Conservation (phyloP, 768 basidiomycete genomes). For the Candolleomyces eurysporus region DNA sequence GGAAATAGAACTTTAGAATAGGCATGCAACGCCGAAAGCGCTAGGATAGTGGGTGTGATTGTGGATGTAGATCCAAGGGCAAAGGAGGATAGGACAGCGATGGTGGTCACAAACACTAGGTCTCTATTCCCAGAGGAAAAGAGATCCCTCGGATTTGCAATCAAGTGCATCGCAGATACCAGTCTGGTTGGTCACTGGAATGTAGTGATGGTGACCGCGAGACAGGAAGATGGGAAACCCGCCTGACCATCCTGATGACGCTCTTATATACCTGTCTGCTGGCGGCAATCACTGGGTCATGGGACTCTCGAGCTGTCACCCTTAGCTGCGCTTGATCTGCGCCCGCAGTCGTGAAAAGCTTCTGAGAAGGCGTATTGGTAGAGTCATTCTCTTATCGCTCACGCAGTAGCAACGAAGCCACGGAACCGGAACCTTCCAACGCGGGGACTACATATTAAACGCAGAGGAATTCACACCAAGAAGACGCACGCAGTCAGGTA, state of each 20-base stretch:
- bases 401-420: too few relatives aligned
- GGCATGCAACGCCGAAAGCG: conserved; percentile 32
- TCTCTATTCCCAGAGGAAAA: not conserved
- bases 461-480: not conserved
- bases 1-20: conserved; percentile 38
- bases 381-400: too few relatives aligned
- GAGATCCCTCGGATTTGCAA: conserved; percentile 6
- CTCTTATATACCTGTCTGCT: not conserved
- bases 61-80: conserved; percentile 8
- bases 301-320: too few relatives aligned
- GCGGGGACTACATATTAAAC: too few relatives aligned
- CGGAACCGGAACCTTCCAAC: too few relatives aligned
- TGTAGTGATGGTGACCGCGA: not conserved
- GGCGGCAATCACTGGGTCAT: not conserved
- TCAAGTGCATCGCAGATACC: not conserved
- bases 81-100: not conserved
- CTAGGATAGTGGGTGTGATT: conserved; percentile 14
- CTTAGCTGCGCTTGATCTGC: not conserved
- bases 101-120: not conserved
- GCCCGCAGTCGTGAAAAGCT: not conserved
- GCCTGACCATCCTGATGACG: not conserved
- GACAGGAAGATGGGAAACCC: not conserved
- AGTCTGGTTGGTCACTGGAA: not conserved
- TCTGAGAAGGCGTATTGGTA: too few relatives aligned
- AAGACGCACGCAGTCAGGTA: too few relatives aligned